Base-by-base conservation (phyloP, 495 filamentous ascomycete species). In the Aspergillus incahuasiensis region DNA sequence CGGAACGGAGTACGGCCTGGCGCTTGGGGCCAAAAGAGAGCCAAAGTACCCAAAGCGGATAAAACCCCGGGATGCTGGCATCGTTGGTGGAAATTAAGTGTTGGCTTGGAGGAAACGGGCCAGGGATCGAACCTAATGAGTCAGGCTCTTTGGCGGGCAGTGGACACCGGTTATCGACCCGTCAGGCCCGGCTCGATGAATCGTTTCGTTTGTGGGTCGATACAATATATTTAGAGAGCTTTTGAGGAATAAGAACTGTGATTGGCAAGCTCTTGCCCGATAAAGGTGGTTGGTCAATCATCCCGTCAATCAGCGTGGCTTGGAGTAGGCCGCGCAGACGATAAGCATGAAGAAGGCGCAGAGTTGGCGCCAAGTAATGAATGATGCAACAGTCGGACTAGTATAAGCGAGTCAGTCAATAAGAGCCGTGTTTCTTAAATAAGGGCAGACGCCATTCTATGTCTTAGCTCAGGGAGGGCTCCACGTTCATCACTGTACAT, bases 371-470 rank as follows among this genome's bases (percentile, higher is more conserved):
- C 28, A 48, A 48, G 45, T 32, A 5, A 18, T 15, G 11, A n/a
- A 48, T 48, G 45, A 48, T 48, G 45, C 45, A 48, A 48, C 45
- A 15, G 45, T 25, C 15, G 30, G 34, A 25, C 25, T 32, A 24
- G 8, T 28, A 9, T 28, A 24, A 24, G n/a, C 45, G 25, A 34
- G 45, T 48, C 24, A 48, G 28, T 8, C 11, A 28, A 28, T 28
- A 13, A 28, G 44, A 47, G 7, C 18, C 25, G 30, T 48, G 16
- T 5, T 32, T 48, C 41, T 48, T 48, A 48, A 48, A 48, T 32
- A 32, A 48, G 25, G 19, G 44, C 24, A 30, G 2, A 18, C 45
- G 25, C 45, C 45, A 12, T 48, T 48, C 16, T 30, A 32, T 21
- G 1, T 46, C 15, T 47, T 21, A 44, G 19, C 11, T 22, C 41